Evolutionary conservation across 2,329 filamentous ascomycete genomes (phyloP).

Genomic region (Hymenoscyphus albidus): DNA sequence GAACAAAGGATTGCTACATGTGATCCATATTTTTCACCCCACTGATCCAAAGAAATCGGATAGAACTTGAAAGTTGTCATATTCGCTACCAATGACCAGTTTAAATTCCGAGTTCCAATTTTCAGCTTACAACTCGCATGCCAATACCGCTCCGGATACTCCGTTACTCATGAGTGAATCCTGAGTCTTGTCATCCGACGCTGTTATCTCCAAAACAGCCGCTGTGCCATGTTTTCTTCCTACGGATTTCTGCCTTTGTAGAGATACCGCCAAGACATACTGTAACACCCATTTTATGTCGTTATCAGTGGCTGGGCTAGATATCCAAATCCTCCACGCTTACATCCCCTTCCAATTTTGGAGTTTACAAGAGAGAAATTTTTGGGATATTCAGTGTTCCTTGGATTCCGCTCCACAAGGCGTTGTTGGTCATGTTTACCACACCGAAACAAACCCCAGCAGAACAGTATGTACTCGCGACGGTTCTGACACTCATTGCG

Average conservation of each 20-base stretch:
- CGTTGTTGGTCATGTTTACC: neutral
- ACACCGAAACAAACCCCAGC: conserved; percentile 1
- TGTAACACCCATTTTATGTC: neutral
- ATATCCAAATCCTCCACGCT: neutral
- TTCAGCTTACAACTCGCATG: neutral
- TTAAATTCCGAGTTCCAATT: neutral
- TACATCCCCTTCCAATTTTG: neutral
- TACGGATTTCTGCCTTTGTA: neutral
- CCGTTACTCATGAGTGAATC: neutral
- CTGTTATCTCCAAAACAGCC: neutral
- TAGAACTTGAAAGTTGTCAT: neutral
- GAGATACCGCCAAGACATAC: neutral
- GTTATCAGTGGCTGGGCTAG: neutral
- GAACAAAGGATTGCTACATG: neutral
- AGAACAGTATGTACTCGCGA: conserved; percentile 1
- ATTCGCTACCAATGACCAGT: neutral
- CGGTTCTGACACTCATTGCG: neutral
- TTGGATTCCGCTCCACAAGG: neutral
- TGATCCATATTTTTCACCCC: neutral
- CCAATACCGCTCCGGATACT: neutral
- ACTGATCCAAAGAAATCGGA: neutral
- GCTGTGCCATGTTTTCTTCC: neutral
- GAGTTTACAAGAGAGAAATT: neutral
- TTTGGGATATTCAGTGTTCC: neutral
- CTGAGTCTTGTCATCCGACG: neutral